These are phyloP conservation scores for Nigrospora osmanthi DNA, from an alignment of 2,329 filamentous ascomycete genomes.

Conservation along the genomic window DNA sequence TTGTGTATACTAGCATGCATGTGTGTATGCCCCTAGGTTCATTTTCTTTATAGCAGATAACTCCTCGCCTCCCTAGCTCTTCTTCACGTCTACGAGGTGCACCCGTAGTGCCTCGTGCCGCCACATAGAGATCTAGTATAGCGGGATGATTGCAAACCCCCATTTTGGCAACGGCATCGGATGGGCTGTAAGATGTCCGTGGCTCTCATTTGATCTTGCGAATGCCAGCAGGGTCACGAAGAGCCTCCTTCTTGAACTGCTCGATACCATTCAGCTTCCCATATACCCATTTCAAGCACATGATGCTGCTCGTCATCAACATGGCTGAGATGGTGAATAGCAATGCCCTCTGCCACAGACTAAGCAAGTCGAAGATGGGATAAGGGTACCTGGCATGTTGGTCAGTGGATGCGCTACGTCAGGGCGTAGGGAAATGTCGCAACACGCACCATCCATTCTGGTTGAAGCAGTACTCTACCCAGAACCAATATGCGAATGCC, in stretches of 20 bases:
- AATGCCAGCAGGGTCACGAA: constrained; percentile 10
- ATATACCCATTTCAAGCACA: constrained; percentile 63
- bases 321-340: constrained; percentile 64
- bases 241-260: constrained; percentile 26
- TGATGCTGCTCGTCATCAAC: constrained; percentile 65
- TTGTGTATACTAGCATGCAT: no score
- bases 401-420: background rate
- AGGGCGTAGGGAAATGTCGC: constrained; percentile 14
- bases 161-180: no score
- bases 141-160: no score
- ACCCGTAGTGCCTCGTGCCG: no score
- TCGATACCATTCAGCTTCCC: constrained; percentile 54
- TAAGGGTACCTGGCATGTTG: constrained; percentile 63
- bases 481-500: constrained; percentile 66
- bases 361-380: constrained; percentile 68
- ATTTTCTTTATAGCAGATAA: no score
- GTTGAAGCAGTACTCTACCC: constrained; percentile 65
- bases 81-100: no score
- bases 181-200: no score
- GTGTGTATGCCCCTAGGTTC: no score
- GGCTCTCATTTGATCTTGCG: constrained; percentile 9
- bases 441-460: constrained; percentile 60
- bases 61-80: no score
- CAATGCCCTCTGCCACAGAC: constrained; percentile 54
- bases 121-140: no score